These are phyloP conservation scores for Mallotus nudiflorus DNA, from an alignment of 345 rosid genomes.

Conservation along the genomic window DNA sequence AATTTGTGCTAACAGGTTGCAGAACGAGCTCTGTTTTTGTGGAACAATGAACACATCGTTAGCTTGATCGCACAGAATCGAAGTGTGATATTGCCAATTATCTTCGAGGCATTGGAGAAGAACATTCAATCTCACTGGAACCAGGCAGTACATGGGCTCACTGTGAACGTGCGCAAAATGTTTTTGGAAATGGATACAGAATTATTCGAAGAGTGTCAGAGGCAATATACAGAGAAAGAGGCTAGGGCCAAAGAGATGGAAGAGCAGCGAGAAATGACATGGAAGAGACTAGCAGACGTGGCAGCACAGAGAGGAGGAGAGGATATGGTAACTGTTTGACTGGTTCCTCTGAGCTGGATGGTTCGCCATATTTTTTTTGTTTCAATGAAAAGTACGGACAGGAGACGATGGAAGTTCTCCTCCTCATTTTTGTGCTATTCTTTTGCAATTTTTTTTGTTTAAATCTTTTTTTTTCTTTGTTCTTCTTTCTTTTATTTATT, in stretches of 20 bases:
- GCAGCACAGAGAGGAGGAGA: constrained; percentile 57
- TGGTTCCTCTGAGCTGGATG: constrained; percentile 8
- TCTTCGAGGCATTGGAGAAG: constrained; percentile 75
- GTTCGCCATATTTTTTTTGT: constrained; percentile 13
- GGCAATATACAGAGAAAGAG: constrained; percentile 61
- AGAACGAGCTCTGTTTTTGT: constrained; percentile 81
- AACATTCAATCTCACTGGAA: constrained; percentile 80
- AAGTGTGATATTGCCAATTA: constrained; percentile 61
- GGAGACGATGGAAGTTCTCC: constrained; percentile 17
- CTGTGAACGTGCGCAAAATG: constrained; percentile 72
- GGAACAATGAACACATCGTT: constrained; percentile 92
- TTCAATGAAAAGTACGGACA: constrained; percentile 13
- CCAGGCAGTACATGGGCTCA: constrained; percentile 83
- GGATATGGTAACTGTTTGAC: constrained; percentile 51
- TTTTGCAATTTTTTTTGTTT: constrained; percentile 16
- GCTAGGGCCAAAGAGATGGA: constrained; percentile 54
- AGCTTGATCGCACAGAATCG: constrained; percentile 73
- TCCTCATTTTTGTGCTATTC: constrained; percentile 42
- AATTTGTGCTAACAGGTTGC: constrained; percentile 65
- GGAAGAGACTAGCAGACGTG: constrained; percentile 77
- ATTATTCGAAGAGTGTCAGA: constrained; percentile 75
- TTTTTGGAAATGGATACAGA: constrained; percentile 83
- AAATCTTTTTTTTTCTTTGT: background rate
- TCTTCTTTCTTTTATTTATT: background rate
- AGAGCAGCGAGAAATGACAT: constrained; percentile 64